Percentiles rank a stretch among this genome's conserved stretches.
phyloP scores from a whole-genome alignment of 2,329 filamentous ascomycete genomes.

The Hypoxylon sp. region DNA sequence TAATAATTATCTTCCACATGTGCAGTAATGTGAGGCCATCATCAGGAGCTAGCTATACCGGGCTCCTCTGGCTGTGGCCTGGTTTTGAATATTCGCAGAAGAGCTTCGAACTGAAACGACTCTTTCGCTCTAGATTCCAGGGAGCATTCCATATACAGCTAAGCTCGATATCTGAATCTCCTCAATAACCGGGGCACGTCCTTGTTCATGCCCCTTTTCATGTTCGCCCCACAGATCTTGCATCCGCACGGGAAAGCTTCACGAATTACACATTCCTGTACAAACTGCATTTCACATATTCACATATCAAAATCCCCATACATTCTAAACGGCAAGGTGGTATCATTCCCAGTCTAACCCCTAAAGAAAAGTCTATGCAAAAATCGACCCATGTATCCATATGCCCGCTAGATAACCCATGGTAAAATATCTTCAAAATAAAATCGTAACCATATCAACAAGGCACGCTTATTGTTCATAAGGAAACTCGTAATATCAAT shows the following conservation, averaged over 20 bases:
- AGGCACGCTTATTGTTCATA: slow-evolving; percentile 1
- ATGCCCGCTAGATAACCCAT: slow-evolving; percentile 3
- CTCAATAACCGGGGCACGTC: no score
- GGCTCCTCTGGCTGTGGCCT: no score
- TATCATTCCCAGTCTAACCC: slow-evolving; percentile 34
- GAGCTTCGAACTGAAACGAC: no score
- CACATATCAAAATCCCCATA: not conserved
- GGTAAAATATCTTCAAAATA: slow-evolving; percentile 4
- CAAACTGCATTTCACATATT: not conserved
- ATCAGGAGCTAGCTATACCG: no score
- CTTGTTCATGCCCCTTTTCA: not conserved
- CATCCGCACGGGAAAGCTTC: not conserved
- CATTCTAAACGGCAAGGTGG: slow-evolving; percentile 20
- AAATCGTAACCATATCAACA: not conserved
- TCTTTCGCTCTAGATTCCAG: no score
- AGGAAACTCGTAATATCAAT: not conserved
- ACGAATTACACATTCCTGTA: no score
- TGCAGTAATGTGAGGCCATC: no score
- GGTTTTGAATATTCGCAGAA: no score
- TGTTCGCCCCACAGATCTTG: not conserved
- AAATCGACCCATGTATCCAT: slow-evolving; percentile 7
- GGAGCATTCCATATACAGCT: no score
- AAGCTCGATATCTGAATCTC: no score
- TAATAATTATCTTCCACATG: no score
- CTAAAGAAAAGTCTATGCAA: slow-evolving; percentile 10